Evolutionary conservation across 2,329 filamentous ascomycete genomes (phyloP).

Genomic region (Geosmithia morbida): DNA sequence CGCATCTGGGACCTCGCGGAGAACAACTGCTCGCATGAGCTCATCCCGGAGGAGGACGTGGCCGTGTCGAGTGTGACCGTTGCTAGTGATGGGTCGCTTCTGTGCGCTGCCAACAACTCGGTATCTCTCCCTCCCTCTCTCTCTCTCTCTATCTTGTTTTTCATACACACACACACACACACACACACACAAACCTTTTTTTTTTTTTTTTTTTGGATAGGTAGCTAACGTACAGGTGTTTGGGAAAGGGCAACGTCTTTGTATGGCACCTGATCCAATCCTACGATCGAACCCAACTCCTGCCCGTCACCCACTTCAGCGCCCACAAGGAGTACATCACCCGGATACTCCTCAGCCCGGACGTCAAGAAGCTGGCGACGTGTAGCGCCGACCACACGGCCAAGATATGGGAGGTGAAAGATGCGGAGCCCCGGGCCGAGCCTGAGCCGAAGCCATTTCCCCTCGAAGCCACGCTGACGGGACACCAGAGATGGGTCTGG

Average conservation of each 20-base stretch:
- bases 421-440: too few species aligned
- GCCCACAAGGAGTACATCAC: conserved; percentile 91
- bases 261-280: conserved; percentile 89
- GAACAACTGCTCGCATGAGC: conserved; percentile 91
- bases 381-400: conserved; percentile 89
- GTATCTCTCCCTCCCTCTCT: conserved; percentile 30
- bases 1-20: conserved; percentile 93
- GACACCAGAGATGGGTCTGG: conserved; percentile 95
- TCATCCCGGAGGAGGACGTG: conserved; percentile 92
- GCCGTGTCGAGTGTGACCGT: conserved; percentile 91
- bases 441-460: conserved; percentile 52
- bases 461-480: conserved; percentile 74
- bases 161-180: too few species aligned
- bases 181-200: too few species aligned
- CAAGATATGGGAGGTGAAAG: conserved; percentile 85
- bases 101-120: conserved; percentile 85
- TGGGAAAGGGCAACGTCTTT: conserved; percentile 73
- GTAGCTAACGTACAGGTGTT: conserved; percentile 1
- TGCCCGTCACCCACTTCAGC: conserved; percentile 78
- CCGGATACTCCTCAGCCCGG: conserved; percentile 77
- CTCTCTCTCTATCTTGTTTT: background rate
- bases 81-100: conserved; percentile 80
- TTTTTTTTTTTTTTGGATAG: background rate
- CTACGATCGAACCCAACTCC: conserved; percentile 66
- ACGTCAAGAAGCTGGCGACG: conserved; percentile 87